Percentiles rank a stretch among this genome's conserved stretches.
These are phyloP conservation scores for Lolium perenne DNA, from an alignment of 176 grass and related monocot species.

Conservation along the genomic window DNA sequence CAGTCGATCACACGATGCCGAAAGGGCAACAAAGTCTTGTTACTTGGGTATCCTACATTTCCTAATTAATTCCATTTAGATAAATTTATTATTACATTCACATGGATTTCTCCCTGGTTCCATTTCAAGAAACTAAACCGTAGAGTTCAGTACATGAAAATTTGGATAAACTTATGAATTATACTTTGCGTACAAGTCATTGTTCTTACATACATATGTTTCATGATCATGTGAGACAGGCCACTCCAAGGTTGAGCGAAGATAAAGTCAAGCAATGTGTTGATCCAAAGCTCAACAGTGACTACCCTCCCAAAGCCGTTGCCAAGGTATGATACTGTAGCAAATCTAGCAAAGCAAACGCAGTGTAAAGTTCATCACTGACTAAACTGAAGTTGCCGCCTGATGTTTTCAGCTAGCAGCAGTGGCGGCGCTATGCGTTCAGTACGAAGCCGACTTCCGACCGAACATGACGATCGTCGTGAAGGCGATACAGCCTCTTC, in stretches of 20 bases:
- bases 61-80: neutral
- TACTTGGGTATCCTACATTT: slow-evolving; percentile 57
- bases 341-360: slow-evolving; percentile 12
- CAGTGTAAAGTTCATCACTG: neutral
- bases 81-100: neutral
- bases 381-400: neutral
- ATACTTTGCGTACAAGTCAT: neutral
- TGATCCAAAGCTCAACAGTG: slow-evolving; percentile 82
- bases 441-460: slow-evolving; percentile 88
- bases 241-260: slow-evolving; percentile 90
- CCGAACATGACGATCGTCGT: slow-evolving; percentile 93
- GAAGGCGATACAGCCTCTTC: slow-evolving; percentile 84
- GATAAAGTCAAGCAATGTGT: slow-evolving; percentile 93
- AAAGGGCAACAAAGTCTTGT: slow-evolving; percentile 94
- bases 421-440: slow-evolving; percentile 77
- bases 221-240: slow-evolving; percentile 45
- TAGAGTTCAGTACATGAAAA: no score
- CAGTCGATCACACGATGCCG: slow-evolving; percentile 86
- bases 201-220: neutral
- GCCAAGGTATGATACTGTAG: slow-evolving; percentile 63
- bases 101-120: no score
- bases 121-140: no score
- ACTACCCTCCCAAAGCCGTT: slow-evolving; percentile 88
- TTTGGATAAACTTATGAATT: neutral
- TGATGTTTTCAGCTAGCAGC: slow-evolving; percentile 65